A percentile compares a stretch with the other conserved stretches of the same genome.
These are phyloP conservation scores for Claviceps paspali DNA, from an alignment of 2,329 filamentous ascomycete genomes.

Conservation along the genomic window DNA sequence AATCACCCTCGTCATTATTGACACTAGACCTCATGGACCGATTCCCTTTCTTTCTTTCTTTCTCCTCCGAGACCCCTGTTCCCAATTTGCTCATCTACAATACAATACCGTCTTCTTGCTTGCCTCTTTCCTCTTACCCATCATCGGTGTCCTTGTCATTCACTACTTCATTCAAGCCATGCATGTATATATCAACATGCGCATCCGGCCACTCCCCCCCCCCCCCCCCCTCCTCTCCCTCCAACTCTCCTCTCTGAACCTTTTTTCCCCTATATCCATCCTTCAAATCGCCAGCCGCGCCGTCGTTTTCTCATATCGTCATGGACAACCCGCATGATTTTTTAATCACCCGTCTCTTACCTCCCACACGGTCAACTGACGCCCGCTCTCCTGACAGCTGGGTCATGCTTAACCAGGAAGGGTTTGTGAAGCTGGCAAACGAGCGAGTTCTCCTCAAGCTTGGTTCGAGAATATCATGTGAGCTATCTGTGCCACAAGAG, in stretches of 20 bases:
- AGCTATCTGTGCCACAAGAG: slow-evolving; percentile 55
- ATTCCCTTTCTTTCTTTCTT: slow-evolving; percentile 1
- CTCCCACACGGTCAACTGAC: slow-evolving; percentile 22
- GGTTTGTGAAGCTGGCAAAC: slow-evolving; percentile 71
- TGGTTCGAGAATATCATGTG: slow-evolving; percentile 61
- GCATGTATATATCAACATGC: not conserved
- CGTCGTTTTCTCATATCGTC: slow-evolving; percentile 11
- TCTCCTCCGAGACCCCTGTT: not conserved
- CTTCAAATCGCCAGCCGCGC: not conserved
- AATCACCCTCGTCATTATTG: not conserved
- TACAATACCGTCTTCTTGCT: too few species aligned
- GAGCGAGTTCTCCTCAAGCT: slow-evolving; percentile 73
- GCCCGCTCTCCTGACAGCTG: slow-evolving; percentile 49
- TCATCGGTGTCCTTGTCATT: not conserved
- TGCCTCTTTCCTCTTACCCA: too few species aligned
- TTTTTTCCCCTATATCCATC: not conserved
- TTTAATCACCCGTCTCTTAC: slow-evolving; percentile 21
- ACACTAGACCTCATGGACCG: slow-evolving; percentile 2
- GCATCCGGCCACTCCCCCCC: not conserved
- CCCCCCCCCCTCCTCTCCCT: too few species aligned
- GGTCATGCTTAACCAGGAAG: slow-evolving; percentile 77
- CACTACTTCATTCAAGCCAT: not conserved
- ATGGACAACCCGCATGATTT: slow-evolving; percentile 28
- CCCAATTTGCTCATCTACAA: not conserved
- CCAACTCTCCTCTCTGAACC: not conserved